phyloP scores from a whole-genome alignment of 495 filamentous ascomycete genomes.

The Penicillium lividum region DNA sequence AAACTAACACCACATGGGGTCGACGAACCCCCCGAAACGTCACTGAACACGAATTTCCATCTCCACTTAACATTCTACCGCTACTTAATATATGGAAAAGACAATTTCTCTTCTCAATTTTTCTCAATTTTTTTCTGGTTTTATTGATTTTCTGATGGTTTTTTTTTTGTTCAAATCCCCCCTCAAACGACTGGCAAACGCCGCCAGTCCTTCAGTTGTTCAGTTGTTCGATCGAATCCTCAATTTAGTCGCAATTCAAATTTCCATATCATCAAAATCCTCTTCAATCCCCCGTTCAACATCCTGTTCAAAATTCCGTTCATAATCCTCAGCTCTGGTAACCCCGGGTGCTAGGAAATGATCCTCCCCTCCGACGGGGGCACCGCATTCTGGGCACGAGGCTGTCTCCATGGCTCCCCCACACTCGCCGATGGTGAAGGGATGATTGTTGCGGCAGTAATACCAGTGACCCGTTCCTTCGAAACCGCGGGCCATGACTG shows the following conservation, averaged over 20 bases:
- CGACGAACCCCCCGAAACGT: conserved; percentile 24
- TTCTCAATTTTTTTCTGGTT: no score
- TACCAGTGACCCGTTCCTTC: conserved; percentile 67
- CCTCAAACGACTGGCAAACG: no score
- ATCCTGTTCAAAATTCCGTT: no score
- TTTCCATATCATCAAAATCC: no score
- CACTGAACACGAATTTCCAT: conserved; percentile 8
- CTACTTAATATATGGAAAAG: no score
- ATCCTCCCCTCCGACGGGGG: conserved; percentile 58
- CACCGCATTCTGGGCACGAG: conserved; percentile 65
- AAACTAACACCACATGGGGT: conserved; percentile 15
- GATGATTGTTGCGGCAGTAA: conserved; percentile 58
- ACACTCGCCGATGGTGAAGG: conserved; percentile 74
- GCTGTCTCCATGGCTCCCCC: conserved; percentile 66
- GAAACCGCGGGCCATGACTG: conserved; percentile 54
- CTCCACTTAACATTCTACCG: neutral
- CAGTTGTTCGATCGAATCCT: no score
- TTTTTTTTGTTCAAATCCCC: no score
- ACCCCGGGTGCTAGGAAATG: conserved; percentile 33
- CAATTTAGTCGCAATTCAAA: no score
- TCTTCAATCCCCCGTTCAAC: no score
- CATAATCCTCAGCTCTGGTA: neutral
- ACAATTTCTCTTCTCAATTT: no score
- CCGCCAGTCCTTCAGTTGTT: no score
- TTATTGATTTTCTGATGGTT: no score